These are phyloP conservation scores for Tanacetum coccineum DNA, from an alignment of 129 eudicot genomes.

Conservation along the genomic window DNA sequence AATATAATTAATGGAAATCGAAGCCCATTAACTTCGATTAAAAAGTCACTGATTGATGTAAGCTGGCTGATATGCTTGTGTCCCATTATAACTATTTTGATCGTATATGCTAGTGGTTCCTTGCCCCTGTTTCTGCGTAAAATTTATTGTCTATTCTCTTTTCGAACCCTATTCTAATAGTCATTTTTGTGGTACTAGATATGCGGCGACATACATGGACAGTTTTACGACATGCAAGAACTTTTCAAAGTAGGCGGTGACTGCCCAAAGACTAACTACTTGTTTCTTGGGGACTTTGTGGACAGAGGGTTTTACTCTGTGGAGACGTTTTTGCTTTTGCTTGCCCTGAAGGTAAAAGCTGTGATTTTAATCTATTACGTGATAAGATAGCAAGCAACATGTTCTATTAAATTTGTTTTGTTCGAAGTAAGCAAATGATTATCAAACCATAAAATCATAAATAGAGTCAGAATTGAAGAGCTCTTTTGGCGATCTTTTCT, in stretches of 20 bases:
- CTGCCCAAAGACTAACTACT: conserved; percentile 90
- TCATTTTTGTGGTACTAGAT: conserved; percentile 38
- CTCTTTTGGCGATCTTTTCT: neutral
- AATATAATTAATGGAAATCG: neutral
- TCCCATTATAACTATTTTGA: neutral
- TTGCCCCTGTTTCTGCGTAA: neutral
- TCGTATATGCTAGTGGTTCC: conserved; percentile 6
- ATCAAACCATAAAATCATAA: neutral
- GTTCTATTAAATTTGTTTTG: neutral
- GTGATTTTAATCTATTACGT: conserved; percentile 10
- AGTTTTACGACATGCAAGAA: conserved; percentile 92
- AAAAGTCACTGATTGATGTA: neutral
- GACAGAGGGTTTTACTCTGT: conserved; percentile 95
- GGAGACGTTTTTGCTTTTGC: conserved; percentile 91
- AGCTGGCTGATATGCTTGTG: neutral
- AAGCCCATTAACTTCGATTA: neutral
- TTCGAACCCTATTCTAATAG: conserved; percentile 7
- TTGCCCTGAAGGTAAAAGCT: conserved; percentile 72
- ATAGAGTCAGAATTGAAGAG: conserved; percentile 1
- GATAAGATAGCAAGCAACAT: conserved; percentile 3
- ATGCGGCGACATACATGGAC: conserved; percentile 96
- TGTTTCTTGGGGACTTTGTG: conserved; percentile 97
- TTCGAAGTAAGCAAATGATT: neutral
- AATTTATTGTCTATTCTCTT: neutral
- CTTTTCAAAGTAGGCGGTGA: conserved; percentile 96